Base-by-base conservation (phyloP, 2,329 filamentous ascomycete genomes). In the Grosmannia clavigera region DNA sequence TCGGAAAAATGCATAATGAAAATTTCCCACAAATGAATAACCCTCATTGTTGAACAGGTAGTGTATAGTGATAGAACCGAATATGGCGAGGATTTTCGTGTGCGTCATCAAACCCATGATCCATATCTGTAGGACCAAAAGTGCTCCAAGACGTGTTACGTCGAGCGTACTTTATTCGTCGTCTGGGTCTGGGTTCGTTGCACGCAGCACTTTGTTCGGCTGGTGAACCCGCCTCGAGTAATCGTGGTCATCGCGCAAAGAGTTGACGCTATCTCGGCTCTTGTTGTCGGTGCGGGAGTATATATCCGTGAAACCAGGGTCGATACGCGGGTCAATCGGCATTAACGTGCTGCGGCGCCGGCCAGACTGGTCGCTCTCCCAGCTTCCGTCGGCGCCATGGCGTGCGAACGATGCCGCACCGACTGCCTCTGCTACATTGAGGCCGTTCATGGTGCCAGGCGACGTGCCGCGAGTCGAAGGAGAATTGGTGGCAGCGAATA, bases 261-360 rank as follows among this genome's bases (percentile, higher is more conserved):
- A 85, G 65, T 81, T 81, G 67, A 86, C 72, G 67, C 82, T 86
- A 68, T 86, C 83, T 62, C 78, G 78, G 65, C 82, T 85, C 68
- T 79, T 80, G 65, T 78, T 83, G 31, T 75, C 74, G 53, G 72
- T 72, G 22, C 79, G 75, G 52, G 74, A 72, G 68, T 85, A 86
- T 14, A 84, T 72, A 22, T 78, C 79, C 43, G 77, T 75, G 55
- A 80, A 77, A 63, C 81, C 84, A 0, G 83, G 83, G 66, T 86
- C 80, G 73, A 86, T 79, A 53, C 83, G 76, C 38, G 83, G 83
- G 67, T 86, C 83, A 59, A 84, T 78, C 10, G 81, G 79, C 74
- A 81, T 78, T 58, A 85, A 62, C 27, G 68, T 81, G 60, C 78
- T 77, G 60, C 80, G 77, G 50, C 76, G 74, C 7, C 72, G 73